These are phyloP conservation scores for Chytriomyces hyalinus DNA, from an alignment of 192 early-diverging fungal species.

Conservation along the genomic window DNA sequence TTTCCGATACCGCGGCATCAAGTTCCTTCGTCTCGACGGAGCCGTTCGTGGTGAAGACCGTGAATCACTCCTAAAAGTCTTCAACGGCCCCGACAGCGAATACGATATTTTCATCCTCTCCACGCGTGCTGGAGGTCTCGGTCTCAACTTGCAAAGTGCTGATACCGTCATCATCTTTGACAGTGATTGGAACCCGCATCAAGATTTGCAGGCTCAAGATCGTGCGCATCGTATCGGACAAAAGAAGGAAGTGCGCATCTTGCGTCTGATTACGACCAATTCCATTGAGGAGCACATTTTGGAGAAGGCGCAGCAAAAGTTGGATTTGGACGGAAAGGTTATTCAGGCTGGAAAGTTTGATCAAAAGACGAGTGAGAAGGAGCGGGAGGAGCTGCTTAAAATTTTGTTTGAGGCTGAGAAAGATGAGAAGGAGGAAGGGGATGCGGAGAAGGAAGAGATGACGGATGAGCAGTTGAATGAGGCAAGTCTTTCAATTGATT, in stretches of 20 bases:
- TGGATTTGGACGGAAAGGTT: constrained; percentile 97
- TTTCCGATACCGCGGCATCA: constrained; percentile 72
- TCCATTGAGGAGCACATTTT: constrained; percentile 95
- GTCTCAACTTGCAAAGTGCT: constrained; percentile 94
- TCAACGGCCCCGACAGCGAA: constrained; percentile 81
- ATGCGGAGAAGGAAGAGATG: constrained; percentile 71
- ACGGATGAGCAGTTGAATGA: constrained; percentile 93
- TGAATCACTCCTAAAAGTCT: constrained; percentile 73
- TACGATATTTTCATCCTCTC: constrained; percentile 91
- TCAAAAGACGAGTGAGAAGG: constrained; percentile 90
- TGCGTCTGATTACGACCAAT: constrained; percentile 87
- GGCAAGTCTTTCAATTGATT: not conserved
- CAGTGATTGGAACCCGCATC: constrained; percentile 96
- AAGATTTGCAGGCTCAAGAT: constrained; percentile 98
- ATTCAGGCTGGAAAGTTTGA: constrained; percentile 99
- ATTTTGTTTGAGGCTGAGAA: constrained; percentile 82
- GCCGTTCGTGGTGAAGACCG: constrained; percentile 90
- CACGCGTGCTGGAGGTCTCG: constrained; percentile 95
- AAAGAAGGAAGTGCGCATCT: constrained; percentile 95
- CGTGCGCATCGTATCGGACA: constrained; percentile 99
- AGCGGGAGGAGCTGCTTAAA: constrained; percentile 89
- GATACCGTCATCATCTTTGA: constrained; percentile 99
- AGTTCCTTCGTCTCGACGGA: constrained; percentile 88
- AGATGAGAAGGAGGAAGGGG: constrained; percentile 71
- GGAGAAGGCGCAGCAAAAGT: constrained; percentile 90